phyloP scores from a whole-genome alignment of 2,329 filamentous ascomycete genomes.

The Ceratocystis smalleyi region DNA sequence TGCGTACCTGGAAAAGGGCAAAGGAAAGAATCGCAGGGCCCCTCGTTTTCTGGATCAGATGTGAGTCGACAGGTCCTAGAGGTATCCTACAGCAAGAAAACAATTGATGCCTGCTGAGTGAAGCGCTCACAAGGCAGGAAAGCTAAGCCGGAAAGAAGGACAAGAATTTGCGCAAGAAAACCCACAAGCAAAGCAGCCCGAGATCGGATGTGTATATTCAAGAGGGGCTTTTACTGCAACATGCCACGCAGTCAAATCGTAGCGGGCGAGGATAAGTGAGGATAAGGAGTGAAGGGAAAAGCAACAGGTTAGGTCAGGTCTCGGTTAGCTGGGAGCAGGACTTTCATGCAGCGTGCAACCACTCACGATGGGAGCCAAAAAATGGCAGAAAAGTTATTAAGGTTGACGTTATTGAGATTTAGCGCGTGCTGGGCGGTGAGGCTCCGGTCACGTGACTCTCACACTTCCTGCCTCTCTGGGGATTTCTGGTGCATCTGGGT shows the following conservation, averaged over 20 bases:
- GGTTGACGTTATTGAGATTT: neutral
- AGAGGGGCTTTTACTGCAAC: neutral
- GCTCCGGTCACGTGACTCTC: neutral
- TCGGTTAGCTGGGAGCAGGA: neutral
- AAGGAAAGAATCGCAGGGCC: neutral
- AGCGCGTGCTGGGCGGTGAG: conserved; percentile 1
- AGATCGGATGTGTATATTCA: neutral
- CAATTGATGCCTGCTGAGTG: neutral
- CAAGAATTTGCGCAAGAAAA: neutral
- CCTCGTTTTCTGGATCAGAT: too few species aligned
- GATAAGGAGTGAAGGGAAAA: neutral
- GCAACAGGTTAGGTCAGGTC: neutral
- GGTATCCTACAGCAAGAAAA: neutral
- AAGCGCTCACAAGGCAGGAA: neutral
- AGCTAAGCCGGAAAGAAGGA: neutral
- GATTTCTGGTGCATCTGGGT: neutral
- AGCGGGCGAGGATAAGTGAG: neutral
- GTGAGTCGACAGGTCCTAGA: neutral
- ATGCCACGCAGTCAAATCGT: neutral
- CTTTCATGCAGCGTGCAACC: neutral
- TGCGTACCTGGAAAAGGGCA: neutral
- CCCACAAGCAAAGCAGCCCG: neutral
- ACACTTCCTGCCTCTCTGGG: neutral
- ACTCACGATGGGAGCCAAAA: neutral
- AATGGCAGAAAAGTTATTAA: neutral